phyloP scores from a whole-genome alignment of 192 early-diverging fungal genomes.

The Oehlia diaphana region DNA sequence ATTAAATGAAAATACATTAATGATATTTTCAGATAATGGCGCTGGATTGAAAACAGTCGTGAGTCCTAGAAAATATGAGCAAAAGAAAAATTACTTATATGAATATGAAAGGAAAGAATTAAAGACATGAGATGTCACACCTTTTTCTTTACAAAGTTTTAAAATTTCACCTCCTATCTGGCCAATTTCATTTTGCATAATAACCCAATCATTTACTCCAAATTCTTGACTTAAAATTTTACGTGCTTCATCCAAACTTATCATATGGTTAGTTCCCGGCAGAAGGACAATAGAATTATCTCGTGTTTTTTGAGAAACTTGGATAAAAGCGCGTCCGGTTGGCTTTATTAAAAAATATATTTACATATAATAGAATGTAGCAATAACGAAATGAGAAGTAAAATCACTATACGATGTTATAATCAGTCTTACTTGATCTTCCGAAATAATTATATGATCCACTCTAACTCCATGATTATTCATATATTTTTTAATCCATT shows the following conservation, averaged over 20 bases:
- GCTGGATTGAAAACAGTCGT: slow-evolving; percentile 85
- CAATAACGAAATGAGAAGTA: background rate
- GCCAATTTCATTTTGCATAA: slow-evolving; percentile 89
- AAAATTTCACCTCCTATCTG: slow-evolving; percentile 62
- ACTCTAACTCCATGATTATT: slow-evolving; percentile 65
- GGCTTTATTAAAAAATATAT: slow-evolving; percentile 39
- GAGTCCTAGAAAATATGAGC: slow-evolving; percentile 45
- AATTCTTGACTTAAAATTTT: slow-evolving; percentile 52
- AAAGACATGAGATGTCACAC: slow-evolving; percentile 30
- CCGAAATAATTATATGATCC: slow-evolving; percentile 51
- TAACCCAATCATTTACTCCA: slow-evolving; percentile 67
- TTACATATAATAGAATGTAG: background rate
- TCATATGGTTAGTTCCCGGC: slow-evolving; percentile 72
- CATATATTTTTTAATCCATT: slow-evolving; percentile 73
- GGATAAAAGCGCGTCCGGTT: slow-evolving; percentile 86
- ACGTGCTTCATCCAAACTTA: slow-evolving; percentile 49
- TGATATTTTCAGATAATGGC: slow-evolving; percentile 59
- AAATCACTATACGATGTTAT: background rate
- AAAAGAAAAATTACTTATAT: background rate
- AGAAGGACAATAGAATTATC: slow-evolving; percentile 90
- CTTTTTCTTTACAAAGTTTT: slow-evolving; percentile 49
- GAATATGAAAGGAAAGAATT: background rate
- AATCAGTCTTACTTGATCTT: slow-evolving; percentile 43
- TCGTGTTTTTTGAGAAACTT: slow-evolving; percentile 63
- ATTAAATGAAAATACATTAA: slow-evolving; percentile 51